phyloP scores from a whole-genome alignment of 495 filamentous ascomycete genomes.

The Achaetomiella virescens region DNA sequence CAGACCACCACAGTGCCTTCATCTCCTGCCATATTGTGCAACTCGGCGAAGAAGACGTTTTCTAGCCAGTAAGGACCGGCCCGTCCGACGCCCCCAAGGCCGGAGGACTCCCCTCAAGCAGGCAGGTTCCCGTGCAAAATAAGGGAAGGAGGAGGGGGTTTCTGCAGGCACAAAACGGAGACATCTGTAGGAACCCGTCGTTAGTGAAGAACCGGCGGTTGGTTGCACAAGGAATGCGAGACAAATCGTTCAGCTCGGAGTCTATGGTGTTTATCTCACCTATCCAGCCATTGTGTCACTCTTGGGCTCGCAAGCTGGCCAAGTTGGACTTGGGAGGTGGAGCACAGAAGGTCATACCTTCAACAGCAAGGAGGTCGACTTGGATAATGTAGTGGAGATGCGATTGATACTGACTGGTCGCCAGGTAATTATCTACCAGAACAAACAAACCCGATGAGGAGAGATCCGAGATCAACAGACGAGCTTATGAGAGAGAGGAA shows the following conservation, averaged over 20 bases:
- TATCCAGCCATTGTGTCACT: too few species aligned
- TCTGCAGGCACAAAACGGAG: not conserved
- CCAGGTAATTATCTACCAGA: not conserved
- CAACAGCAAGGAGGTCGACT: not conserved
- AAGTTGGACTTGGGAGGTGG: too few species aligned
- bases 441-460: not conserved
- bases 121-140: not conserved
- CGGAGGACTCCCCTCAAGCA: not conserved
- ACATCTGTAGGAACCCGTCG: not conserved
- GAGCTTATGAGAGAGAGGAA: not conserved
- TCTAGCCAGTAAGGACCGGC: too few species aligned
- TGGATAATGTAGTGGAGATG: conserved; percentile 6
- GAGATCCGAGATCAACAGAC: not conserved
- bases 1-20: not conserved
- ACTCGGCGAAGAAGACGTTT: too few species aligned
- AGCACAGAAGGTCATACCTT: too few species aligned
- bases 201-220: not conserved
- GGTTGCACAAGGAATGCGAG: not conserved
- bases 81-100: too few species aligned
- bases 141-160: not conserved
- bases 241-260: not conserved
- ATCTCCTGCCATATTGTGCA: too few species aligned
- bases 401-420: conserved; percentile 3
- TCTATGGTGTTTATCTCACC: too few species aligned
- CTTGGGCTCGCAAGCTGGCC: too few species aligned